Conservation (phyloP, 768 basidiomycete species). For the Ramaria sp. region DNA sequence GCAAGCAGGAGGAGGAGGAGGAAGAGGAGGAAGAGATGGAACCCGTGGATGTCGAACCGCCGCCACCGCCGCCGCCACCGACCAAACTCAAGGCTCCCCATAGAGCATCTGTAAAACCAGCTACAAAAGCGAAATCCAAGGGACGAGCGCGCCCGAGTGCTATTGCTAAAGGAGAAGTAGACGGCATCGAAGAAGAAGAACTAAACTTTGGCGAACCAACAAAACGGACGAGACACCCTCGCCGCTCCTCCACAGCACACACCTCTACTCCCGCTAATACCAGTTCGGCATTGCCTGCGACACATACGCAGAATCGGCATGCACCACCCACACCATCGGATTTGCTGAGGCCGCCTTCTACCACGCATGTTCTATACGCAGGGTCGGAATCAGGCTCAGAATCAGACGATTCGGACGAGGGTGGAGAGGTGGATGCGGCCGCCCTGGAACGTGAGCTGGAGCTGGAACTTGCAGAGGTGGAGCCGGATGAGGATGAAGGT, state of each 20-base stretch:
- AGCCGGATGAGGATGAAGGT: conserved; percentile 13
- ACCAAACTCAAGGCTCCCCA: conserved; percentile 20
- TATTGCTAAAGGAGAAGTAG: conserved; percentile 9
- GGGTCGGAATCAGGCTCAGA: conserved; percentile 10
- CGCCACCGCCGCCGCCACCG: conserved; percentile 14
- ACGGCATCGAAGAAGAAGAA: conserved; percentile 34
- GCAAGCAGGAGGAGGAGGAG: conserved; percentile 25
- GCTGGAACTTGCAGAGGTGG: conserved; percentile 24
- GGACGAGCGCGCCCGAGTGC: conserved; percentile 13
- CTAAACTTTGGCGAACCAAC: conserved; percentile 34
- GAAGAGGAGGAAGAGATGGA: conserved; percentile 22
- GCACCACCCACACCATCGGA: conserved; percentile 5
- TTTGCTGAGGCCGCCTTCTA: conserved; percentile 5
- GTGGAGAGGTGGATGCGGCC: conserved; percentile 16
- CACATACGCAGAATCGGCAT: not conserved
- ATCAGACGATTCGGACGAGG: conserved; percentile 14
- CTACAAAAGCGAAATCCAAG: conserved; percentile 18
- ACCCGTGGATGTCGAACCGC: not conserved
- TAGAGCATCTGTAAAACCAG: conserved; percentile 17
- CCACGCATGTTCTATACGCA: not conserved
- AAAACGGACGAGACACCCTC: conserved; percentile 23
- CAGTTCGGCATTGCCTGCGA: conserved; percentile 2
- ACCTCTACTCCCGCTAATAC: conserved; percentile 28
- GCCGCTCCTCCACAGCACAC: conserved; percentile 14
- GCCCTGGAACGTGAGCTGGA: conserved; percentile 23